Conservation (phyloP, 331 rosid species). For the Acacia concinna region DNA sequence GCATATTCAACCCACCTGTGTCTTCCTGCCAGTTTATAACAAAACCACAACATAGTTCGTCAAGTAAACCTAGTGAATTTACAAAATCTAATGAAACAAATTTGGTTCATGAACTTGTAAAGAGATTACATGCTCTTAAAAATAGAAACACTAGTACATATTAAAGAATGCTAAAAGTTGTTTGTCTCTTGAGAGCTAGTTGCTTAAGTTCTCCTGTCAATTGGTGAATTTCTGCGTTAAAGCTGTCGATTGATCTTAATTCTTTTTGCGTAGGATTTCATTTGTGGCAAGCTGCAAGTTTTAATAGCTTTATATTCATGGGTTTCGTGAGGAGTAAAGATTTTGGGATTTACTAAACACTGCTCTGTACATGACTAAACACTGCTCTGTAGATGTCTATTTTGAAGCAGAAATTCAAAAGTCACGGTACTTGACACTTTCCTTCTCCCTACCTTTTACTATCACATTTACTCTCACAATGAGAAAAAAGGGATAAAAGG, state of each 20-base stretch:
- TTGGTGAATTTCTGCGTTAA: neutral
- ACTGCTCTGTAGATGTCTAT: neutral
- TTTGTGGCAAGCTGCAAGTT: neutral
- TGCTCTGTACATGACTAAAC: neutral
- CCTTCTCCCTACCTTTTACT: neutral
- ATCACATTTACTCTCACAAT: slow-evolving; percentile 17
- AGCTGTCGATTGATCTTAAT: neutral
- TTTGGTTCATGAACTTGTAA: neutral
- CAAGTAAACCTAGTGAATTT: neutral
- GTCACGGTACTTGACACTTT: neutral
- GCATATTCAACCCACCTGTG: slow-evolving; percentile 99
- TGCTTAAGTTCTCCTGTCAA: neutral
- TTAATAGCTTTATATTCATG: neutral
- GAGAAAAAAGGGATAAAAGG: neutral
- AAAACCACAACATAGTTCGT: slow-evolving; percentile 15
- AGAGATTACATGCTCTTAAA: neutral
- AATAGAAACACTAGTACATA: neutral
- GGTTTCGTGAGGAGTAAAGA: neutral
- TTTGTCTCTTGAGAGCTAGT: neutral
- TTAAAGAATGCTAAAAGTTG: neutral
- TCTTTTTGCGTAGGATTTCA: neutral
- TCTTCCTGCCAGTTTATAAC: slow-evolving; percentile 62
- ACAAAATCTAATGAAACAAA: neutral
- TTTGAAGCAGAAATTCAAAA: slow-evolving; percentile 3
- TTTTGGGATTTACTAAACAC: neutral